Evolutionary conservation across 176 grass and related monocot species (phyloP).

Genomic region (Musa schizocarpa): DNA sequence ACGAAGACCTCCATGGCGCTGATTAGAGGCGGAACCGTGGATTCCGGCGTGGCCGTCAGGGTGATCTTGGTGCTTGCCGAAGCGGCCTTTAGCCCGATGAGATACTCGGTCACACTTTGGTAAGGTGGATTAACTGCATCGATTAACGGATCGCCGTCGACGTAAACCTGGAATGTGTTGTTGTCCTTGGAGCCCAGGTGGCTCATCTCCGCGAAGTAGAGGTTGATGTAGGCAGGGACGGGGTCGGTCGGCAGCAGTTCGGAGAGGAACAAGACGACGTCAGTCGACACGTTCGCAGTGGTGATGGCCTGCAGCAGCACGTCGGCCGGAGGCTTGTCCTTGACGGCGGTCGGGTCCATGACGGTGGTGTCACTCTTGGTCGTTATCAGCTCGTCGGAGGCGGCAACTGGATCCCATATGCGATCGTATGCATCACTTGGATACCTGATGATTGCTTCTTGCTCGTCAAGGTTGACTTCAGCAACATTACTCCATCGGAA

Average conservation of each 20-base stretch:
- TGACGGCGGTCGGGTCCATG: background rate
- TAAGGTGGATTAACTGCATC: background rate
- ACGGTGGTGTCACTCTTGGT: background rate
- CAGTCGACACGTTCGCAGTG: background rate
- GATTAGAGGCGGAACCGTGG: background rate
- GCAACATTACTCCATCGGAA: background rate
- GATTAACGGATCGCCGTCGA: background rate
- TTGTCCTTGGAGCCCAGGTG: background rate
- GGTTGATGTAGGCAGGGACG: background rate
- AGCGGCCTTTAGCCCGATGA: background rate
- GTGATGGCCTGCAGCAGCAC: background rate
- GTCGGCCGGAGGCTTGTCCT: background rate
- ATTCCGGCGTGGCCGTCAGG: background rate
- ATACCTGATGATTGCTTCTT: background rate
- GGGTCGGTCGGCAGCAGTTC: background rate
- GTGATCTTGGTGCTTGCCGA: background rate
- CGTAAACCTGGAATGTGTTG: background rate
- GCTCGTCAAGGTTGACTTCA: background rate
- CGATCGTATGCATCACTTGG: background rate
- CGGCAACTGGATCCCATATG: background rate
- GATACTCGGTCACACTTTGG: background rate
- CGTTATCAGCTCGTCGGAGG: background rate
- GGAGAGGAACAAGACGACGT: background rate
- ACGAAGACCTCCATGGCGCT: slow-evolving; percentile 14
- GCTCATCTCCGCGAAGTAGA: slow-evolving; percentile 2